Evolutionary conservation across 352 stramenopile species (phyloP), one percentile per base, ranked within the genome.

Genomic region (Globisporangium cederbergense): DNA sequence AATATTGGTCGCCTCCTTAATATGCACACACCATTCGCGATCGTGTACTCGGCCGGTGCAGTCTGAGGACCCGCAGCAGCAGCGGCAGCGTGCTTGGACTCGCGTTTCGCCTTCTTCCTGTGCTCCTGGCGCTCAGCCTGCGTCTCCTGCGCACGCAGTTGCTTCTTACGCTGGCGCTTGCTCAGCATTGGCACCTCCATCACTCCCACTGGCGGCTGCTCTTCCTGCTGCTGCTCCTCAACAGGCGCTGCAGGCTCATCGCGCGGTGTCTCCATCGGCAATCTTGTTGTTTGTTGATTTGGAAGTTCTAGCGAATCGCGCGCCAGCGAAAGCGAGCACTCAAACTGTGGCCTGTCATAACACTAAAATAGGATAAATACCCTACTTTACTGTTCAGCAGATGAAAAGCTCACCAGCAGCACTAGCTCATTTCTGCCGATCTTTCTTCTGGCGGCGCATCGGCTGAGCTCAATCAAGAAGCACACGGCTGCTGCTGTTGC

Each of bases 111-210:
- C 4, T 52, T 61, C 49, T 60, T 64, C 49, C 28, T 34, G 11
- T 47, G 56, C 11, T 42, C 47, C 16, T 68, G 68, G 46, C 76
- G 71, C 28, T 38, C 62, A 14, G 38, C 55, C n/a, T 16, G 25
- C n/a, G 53, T 52, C 32, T 64, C 60, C 40, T 79, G 68, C 8
- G 64, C 64, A 1, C 73, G 65, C 36, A 66, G 70, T 32, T 81
- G 61, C 46, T 84, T 81, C 57, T 85, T 83, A 18, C 74, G 65
- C 68, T 88, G 78, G 10, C 65, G 70, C 54, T 88, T 85, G 52
- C 61, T 67, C n/a, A 67, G 52, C 20, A 7, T 18, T 1, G 60
- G 30, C 8, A 34, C n/a, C n/a, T 60, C 16, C 30, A 11, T 11
- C 30, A 11, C 20, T 50, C 9, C n/a, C 20, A 20, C n/a, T 36